phyloP scores from a whole-genome alignment of 257 asterid genomes.

The Petunia secreta region DNA sequence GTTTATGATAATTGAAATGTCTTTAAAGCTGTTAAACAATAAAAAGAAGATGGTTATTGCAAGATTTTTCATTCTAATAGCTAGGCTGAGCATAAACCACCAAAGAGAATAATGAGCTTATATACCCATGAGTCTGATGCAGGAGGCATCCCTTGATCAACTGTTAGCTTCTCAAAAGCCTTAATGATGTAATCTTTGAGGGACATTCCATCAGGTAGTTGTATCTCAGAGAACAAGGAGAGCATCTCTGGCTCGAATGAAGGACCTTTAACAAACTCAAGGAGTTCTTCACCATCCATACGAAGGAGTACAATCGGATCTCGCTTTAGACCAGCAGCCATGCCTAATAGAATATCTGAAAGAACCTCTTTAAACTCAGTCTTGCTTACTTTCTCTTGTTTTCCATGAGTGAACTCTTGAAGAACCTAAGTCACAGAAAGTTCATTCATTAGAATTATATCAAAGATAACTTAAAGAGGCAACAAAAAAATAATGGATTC shows the following conservation, averaged over 20 bases:
- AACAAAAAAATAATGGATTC: not conserved
- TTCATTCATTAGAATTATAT: not conserved
- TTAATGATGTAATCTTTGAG: conserved; percentile 58
- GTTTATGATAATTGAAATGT: too few species aligned
- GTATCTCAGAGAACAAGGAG: conserved; percentile 58
- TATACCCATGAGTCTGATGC: conserved; percentile 89
- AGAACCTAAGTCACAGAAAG: conserved; percentile 61
- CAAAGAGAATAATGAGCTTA: not conserved
- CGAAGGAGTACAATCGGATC: conserved; percentile 93
- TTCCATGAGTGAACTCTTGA: conserved; percentile 81
- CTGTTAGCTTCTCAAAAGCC: conserved; percentile 80
- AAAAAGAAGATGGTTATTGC: not conserved
- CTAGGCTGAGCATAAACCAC: not conserved
- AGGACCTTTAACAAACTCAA: conserved; percentile 60
- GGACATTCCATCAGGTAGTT: conserved; percentile 48
- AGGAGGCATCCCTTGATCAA: conserved; percentile 96
- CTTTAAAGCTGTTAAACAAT: too few species aligned
- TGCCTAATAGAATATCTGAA: conserved; percentile 79
- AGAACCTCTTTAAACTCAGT: conserved; percentile 76
- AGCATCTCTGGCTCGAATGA: conserved; percentile 65
- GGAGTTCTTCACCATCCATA: conserved; percentile 85
- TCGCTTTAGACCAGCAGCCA: conserved; percentile 95
- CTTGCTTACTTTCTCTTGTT: conserved; percentile 68
- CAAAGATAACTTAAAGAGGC: not conserved
- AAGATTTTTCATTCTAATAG: not conserved